Evolutionary conservation across 2,329 filamentous ascomycete genomes (phyloP), one percentile per base, ranked within the genome.

Genomic region (Xylaria sp.): DNA sequence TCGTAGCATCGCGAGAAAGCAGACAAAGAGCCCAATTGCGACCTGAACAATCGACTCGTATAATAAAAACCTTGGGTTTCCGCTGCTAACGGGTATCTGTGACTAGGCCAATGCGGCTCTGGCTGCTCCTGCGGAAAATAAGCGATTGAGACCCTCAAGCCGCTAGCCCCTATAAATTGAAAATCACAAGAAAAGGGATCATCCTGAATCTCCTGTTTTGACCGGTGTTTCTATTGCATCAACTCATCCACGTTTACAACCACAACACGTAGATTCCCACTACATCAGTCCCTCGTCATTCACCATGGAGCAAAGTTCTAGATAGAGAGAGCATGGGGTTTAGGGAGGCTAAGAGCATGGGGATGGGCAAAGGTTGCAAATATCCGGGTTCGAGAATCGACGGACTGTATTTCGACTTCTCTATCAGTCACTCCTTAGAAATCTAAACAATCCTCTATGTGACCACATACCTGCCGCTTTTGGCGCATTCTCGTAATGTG

Each of bases 41-140:
- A n/a, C 13, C 6, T 46, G 15, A 46, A 46, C 6, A 46, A 18
- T 18, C 41, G 15, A 18, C 13, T 46, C 15, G 4, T 28, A 28
- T 28, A 28, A 28, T 28, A 28, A 46, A n/a, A n/a, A 46, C 7
- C 7, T 15, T 31, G 23, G n/a, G 18, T 13, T 23, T 9, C 15
- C 3, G 28, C 31, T 63, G 37, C 69, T 70, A 48, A 72, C 63
- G 37, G 20, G 13, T 25, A 31, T 51, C 10, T 9, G 39, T 31
- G 10, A 54, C 28, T 57, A 74, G 73, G 73, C 73, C 60, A 67
- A 62, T 74, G 73, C 69, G 73, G 73, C 70, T 69, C 72, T 65
- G 63, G 63, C 72, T 74, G 73, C 72, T 70, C 70, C 9, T 74
- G 73, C 72, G 72, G 73, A 54, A 73, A 74, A 72, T 74, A 74